Percentiles rank a stretch among this genome's conserved stretches.
phyloP scores from a whole-genome alignment of 2,329 filamentous ascomycete species.

The Xylaria sp. region DNA sequence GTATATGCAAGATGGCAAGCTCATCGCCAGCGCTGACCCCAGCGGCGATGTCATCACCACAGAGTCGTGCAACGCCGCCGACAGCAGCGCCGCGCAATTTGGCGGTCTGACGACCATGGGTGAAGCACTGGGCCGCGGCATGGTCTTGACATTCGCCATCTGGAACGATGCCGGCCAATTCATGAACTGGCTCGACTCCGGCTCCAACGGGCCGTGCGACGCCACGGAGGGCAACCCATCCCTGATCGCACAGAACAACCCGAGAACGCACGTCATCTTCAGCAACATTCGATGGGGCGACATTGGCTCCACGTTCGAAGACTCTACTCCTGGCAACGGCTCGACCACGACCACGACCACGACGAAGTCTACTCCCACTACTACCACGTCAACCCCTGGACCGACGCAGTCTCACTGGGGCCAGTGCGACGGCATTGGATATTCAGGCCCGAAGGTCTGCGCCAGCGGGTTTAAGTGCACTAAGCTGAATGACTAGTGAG shows the following conservation, averaged over 20 bases:
- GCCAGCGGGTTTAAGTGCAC: conserved; percentile 30
- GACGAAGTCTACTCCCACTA: conserved; percentile 10
- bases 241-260: conserved; percentile 39
- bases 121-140: conserved; percentile 58
- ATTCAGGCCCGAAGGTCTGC: conserved; percentile 24
- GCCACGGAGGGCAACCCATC: conserved; percentile 63
- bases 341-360: conserved; percentile 13
- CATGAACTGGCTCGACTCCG: conserved; percentile 68
- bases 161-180: conserved; percentile 65
- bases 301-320: conserved; percentile 39
- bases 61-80: conserved; percentile 42
- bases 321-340: conserved; percentile 14
- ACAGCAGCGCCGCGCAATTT: conserved; percentile 44
- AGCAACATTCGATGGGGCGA: conserved; percentile 47
- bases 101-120: conserved; percentile 57
- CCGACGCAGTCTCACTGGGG: conserved; percentile 23
- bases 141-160: conserved; percentile 65
- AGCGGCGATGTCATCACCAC: conserved; percentile 44
- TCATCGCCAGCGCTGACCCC: conserved; percentile 55
- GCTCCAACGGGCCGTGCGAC: conserved; percentile 64
- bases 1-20: conserved; percentile 61
- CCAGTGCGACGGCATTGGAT: conserved; percentile 34
- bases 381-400: conserved; percentile 5
- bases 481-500: conserved; percentile 34
- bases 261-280: conserved; percentile 45